These are phyloP conservation scores for Aspergillus calidoustus DNA, from an alignment of 2,329 filamentous ascomycete species.

Conservation along the genomic window DNA sequence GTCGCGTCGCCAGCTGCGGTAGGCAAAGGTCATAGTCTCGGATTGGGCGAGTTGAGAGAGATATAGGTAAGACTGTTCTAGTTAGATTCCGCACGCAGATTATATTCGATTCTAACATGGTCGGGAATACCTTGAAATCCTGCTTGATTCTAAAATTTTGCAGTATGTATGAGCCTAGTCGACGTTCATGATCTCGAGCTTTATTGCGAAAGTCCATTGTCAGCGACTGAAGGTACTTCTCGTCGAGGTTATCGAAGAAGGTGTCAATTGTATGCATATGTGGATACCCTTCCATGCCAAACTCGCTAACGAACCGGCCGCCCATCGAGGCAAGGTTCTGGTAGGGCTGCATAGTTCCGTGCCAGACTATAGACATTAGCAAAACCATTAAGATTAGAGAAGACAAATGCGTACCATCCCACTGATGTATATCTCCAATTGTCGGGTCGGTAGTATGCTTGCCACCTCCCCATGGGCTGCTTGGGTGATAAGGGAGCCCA, in stretches of 20 bases:
- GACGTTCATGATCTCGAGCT: constrained; percentile 82
- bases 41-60: constrained; percentile 65
- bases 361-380: constrained; percentile 68
- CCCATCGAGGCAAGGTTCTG: constrained; percentile 85
- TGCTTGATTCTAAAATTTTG: constrained; percentile 76
- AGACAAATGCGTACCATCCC: constrained; percentile 66
- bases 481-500: constrained; percentile 74
- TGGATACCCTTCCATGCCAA: constrained; percentile 93
- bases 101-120: not conserved
- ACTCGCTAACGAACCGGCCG: constrained; percentile 90
- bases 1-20: constrained; percentile 57
- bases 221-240: constrained; percentile 81
- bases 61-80: constrained; percentile 68
- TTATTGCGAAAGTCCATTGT: constrained; percentile 97
- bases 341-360: constrained; percentile 87
- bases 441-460: constrained; percentile 75
- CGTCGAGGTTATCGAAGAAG: constrained; percentile 72
- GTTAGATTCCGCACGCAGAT: constrained; percentile 30
- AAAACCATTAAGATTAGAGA: constrained; percentile 7
- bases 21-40: constrained; percentile 64
- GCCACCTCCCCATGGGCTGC: constrained; percentile 84
- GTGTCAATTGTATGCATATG: constrained; percentile 80
- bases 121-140: constrained; percentile 55
- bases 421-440: constrained; percentile 89
- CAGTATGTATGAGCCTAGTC: constrained; percentile 84